Conservation (phyloP, 2,329 filamentous ascomycete genomes). For the Pseudogymnoascus sp. region DNA sequence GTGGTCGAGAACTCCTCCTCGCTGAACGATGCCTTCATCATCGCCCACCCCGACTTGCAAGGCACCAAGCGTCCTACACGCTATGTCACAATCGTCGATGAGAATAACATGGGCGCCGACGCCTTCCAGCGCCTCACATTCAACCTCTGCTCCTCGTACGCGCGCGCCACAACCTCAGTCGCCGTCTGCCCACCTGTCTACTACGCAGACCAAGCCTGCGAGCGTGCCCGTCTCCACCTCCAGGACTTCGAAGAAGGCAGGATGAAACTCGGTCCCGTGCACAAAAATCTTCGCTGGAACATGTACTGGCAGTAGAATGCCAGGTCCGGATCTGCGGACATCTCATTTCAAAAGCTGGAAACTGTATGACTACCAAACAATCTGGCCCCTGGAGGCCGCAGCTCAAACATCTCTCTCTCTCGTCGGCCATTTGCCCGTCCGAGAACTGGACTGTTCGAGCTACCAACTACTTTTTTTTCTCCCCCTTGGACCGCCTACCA, state of each 20-base stretch:
- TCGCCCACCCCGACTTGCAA: conserved; percentile 73
- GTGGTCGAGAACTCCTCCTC: conserved; percentile 81
- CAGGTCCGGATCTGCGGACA: neutral
- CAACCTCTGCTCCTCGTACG: conserved; percentile 89
- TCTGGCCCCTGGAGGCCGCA: neutral
- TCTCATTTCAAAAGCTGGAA: neutral
- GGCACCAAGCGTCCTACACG: conserved; percentile 88
- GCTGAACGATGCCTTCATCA: conserved; percentile 81
- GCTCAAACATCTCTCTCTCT: neutral
- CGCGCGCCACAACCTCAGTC: conserved; percentile 84
- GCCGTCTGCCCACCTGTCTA: conserved; percentile 80
- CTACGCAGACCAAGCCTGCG: conserved; percentile 85
- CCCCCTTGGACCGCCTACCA: neutral
- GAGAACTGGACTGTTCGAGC: neutral
- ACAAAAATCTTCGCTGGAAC: conserved; percentile 1
- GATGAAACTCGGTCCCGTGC: neutral
- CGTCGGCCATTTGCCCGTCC: neutral
- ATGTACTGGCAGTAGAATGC: conserved; percentile 11
- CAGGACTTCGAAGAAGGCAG: neutral
- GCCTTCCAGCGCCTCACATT: conserved; percentile 84
- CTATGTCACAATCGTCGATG: conserved; percentile 83
- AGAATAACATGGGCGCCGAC: conserved; percentile 59
- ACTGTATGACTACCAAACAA: neutral
- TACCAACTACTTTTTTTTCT: neutral
- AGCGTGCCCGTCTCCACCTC: conserved; percentile 66